phyloP scores from a whole-genome alignment of 2,329 filamentous ascomycete species.

The Thelonectria blattea region DNA sequence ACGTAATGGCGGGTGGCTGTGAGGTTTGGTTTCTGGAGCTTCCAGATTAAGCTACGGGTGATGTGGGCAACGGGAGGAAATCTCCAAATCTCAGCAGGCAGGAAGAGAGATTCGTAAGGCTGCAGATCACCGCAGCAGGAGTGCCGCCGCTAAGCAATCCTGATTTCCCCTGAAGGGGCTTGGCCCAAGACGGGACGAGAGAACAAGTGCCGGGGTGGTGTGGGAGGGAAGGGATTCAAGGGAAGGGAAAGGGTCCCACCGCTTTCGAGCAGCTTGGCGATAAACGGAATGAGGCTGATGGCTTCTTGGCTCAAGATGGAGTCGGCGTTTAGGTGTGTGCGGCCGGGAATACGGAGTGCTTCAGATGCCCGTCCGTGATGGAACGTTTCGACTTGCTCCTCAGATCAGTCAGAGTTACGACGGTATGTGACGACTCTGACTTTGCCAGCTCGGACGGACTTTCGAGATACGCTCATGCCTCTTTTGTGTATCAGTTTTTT shows the following conservation, averaged over 20 bases:
- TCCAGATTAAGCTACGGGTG: not conserved
- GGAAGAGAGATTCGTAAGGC: conserved; percentile 24
- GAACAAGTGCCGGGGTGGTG: conserved; percentile 14
- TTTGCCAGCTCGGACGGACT: not conserved
- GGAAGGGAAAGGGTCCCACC: conserved; percentile 17
- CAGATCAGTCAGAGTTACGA: not conserved
- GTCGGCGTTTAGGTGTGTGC: conserved; percentile 8
- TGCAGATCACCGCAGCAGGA: conserved; percentile 27
- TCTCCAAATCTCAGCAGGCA: not conserved
- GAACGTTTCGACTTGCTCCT: not conserved
- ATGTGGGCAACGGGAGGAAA: not conserved
- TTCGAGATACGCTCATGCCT: not conserved
- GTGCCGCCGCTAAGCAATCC: conserved; percentile 2
- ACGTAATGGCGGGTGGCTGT: conserved; percentile 9
- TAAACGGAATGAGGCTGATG: conserved; percentile 31
- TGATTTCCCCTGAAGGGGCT: conserved; percentile 13
- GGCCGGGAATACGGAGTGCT: conserved; percentile 1
- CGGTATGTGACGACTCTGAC: not conserved
- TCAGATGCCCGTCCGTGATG: conserved; percentile 8
- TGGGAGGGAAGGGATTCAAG: too few species aligned
- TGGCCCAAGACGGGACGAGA: conserved; percentile 5
- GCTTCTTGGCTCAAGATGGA: conserved; percentile 22
- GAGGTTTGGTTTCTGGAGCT: not conserved
- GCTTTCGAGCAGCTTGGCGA: conserved; percentile 8
- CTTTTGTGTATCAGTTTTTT: not conserved